phyloP scores from a whole-genome alignment of 495 filamentous ascomycete species.

The Xylaria venustula region DNA sequence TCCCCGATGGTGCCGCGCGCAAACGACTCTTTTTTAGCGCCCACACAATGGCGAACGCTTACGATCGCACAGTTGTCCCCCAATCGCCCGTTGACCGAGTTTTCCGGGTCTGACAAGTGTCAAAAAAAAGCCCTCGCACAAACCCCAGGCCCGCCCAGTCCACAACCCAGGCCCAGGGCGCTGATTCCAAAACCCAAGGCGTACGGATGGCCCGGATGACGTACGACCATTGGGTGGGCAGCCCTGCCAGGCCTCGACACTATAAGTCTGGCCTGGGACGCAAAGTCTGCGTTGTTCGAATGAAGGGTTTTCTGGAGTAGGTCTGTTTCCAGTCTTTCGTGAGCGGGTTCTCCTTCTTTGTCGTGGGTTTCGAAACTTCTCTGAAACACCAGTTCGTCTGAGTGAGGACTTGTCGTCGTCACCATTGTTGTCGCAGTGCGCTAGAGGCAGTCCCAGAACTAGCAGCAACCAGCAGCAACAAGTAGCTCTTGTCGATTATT shows the following conservation, averaged over 20 bases:
- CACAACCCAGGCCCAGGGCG: not conserved
- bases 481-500: not conserved
- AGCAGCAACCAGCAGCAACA: not conserved
- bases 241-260: not conserved
- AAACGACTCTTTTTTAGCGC: not conserved
- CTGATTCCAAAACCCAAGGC: conserved; percentile 3
- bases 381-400: not conserved
- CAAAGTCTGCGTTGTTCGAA: not conserved
- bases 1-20: conserved; percentile 9
- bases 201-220: conserved; percentile 14
- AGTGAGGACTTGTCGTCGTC: not conserved
- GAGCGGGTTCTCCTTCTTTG: conserved; percentile 5
- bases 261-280: not conserved
- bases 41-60: not conserved
- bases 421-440: not conserved
- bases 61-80: not conserved
- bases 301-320: not conserved
- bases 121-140: not conserved
- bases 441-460: not conserved
- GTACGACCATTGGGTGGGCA: not conserved
- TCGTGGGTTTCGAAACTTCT: not conserved
- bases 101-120: not conserved
- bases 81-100: not conserved
- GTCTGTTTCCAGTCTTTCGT: not conserved
- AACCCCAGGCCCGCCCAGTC: no score